Evolutionary conservation across 805 yeast species (phyloP), one percentile per base, ranked within the genome.

Genomic region (Pichia nakasei): DNA sequence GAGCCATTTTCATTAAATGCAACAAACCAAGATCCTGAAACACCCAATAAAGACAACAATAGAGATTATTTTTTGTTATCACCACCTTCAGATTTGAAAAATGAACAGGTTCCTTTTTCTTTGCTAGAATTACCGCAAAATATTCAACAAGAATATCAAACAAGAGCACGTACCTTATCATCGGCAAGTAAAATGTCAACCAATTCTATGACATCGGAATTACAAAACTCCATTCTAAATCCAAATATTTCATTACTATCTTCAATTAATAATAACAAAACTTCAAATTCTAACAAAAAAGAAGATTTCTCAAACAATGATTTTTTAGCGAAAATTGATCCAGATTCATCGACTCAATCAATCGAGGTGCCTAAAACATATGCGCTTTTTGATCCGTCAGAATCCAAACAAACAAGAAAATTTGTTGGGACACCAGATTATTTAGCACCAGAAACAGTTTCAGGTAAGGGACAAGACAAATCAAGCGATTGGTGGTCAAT

Each of bases 401-500:
- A 51, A 17, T 53, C 62, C 6, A 70, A 73, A 1, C 76, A 74
- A 42, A 67, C 71, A 22, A 75, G 79, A 53, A 75, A 73, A 48
- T 89, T 91, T 55, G 95, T 88, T 27, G 99, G 99, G 0, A 93
- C 99, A 0, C 99, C 99, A 0, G 98, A 93, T 60, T 93, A 93
- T 61, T 72, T 94, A 34, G 95, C 99, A 0, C 99, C 99, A 0
- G 99, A 93, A 59, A 89, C 96, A 0, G 87, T 93, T 48, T 69
- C 74, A 35, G 97, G 97, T 34, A 69, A 73, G 1, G 82, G 85
- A 0, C 96, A 91, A 59, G 85, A 80, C 48, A 88, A 79, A 50
- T 75, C 80, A 49, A 80, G 91, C n/a, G 97, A 89, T 65, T 89
- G 98, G 98, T 93, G 99, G 99, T 86, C 97, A 2, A 76, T 91